Evolutionary conservation across 140 eudicot species (phyloP).

Genomic region (Anethum foeniculum): DNA sequence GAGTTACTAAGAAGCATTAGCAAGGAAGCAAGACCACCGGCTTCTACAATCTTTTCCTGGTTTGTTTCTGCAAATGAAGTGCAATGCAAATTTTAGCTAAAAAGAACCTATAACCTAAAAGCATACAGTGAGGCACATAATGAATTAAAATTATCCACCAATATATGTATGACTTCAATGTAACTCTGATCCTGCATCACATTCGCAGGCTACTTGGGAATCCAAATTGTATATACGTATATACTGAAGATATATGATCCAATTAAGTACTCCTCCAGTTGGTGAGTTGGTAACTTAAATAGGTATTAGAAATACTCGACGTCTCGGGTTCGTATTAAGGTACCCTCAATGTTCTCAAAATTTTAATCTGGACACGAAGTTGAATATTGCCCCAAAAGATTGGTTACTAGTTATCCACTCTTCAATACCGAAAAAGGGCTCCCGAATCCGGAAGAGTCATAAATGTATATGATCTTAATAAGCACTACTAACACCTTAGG

Average conservation of each 20-base stretch:
- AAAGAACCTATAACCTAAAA: neutral
- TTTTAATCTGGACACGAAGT: neutral
- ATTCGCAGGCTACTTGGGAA: neutral
- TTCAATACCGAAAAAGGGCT: neutral
- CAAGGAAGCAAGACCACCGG: constrained; percentile 94
- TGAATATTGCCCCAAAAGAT: neutral
- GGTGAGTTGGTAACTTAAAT: neutral
- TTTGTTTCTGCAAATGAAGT: constrained; percentile 52
- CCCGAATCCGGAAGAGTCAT: neutral
- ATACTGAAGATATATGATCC: neutral
- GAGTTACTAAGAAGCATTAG: constrained; percentile 66
- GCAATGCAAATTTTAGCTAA: constrained; percentile 7
- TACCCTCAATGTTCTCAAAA: neutral
- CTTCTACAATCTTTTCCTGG: constrained; percentile 88
- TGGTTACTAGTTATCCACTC: neutral
- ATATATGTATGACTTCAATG: neutral
- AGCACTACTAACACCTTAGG: neutral
- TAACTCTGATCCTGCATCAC: neutral
- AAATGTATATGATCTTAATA: neutral
- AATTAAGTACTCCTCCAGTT: neutral
- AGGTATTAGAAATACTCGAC: neutral
- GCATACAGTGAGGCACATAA: neutral
- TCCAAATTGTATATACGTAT: neutral
- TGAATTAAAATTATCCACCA: neutral
- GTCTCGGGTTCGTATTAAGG: neutral